phyloP scores from a whole-genome alignment of 192 early-diverging fungal species.

The Ambispora gerdemannii region DNA sequence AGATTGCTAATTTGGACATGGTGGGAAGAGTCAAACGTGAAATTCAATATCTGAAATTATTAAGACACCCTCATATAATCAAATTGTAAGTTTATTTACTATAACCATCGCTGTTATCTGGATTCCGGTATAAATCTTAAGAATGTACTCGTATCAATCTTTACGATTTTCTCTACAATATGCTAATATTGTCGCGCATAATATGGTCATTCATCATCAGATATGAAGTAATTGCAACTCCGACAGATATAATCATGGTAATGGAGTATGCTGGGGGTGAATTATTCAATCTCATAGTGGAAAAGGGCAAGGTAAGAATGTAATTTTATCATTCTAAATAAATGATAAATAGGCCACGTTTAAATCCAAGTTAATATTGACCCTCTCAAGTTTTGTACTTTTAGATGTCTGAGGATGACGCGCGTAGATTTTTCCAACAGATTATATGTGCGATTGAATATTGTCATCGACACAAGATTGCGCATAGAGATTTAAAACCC shows the following conservation, averaged over 20 bases:
- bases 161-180: no score
- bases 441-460: constrained; percentile 93
- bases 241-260: constrained; percentile 97
- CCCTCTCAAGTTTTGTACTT: no score
- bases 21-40: constrained; percentile 92
- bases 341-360: no score
- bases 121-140: no score
- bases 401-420: constrained; percentile 80
- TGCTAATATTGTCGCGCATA: no score
- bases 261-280: constrained; percentile 84
- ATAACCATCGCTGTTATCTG: no score
- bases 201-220: no score
- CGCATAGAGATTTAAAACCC: constrained; percentile 80
- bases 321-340: no score
- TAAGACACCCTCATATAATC: constrained; percentile 97
- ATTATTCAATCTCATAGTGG: constrained; percentile 83
- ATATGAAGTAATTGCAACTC: constrained; percentile 96
- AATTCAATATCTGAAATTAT: constrained; percentile 92
- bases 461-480: constrained; percentile 91
- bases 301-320: constrained; percentile 66
- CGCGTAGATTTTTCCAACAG: constrained; percentile 92
- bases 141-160: no score
- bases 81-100: constrained; percentile 94
- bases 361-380: no score
- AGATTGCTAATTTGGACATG: constrained; percentile 95